Base-by-base conservation (phyloP, 768 basidiomycete species). In the Panellus pusillus region DNA sequence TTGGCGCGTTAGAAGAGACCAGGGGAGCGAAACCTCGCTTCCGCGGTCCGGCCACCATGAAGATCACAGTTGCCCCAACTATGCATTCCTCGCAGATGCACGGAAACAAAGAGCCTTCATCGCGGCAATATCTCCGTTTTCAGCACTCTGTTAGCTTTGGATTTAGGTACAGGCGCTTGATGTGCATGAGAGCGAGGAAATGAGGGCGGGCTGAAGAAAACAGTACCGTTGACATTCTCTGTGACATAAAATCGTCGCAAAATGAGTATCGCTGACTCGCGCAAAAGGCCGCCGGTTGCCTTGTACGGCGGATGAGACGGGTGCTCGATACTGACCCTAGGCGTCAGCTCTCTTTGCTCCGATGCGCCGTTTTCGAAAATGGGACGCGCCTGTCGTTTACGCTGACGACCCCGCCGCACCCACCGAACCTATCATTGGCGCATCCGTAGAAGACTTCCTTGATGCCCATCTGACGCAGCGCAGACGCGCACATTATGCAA, bases 401-500 rank as follows among this genome's bases (percentile, higher is more conserved):
- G 24, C 89, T 86, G 43, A 97, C 73, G 6, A 99, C 95, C 63
- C 94, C 95, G 38, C 92, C 96, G 69, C 93, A 96, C 4, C 97
- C 97, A 9, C 97, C 96, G 61, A 99, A 98, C 54, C 94, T 80
- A 58, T 97, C 96, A 68, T 99, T 99, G 18, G 81, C 89, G 68
- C 93, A 96, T 2, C 97, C 97, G 67, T 91, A 98, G 55, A 84
- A 89, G 6, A 98, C 96, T 59, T 87, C 79, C 52, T 84, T 85
- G 62, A 99, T 92, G 14, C 95, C 95, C 57, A 96, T 71, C 71
- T 98, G 97, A 49, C 96, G 82, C 31, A 99, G 79, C 11, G 96
- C 97, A 19, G 92, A 93, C 12, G 94, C 93, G 61, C 97, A 99
- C 97, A 98, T 98, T 68, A 98, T 93, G 71, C 97, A 99, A 0